Conservation (phyloP, 192 early-diverging fungal species). For the Rhizophagus sp. region DNA sequence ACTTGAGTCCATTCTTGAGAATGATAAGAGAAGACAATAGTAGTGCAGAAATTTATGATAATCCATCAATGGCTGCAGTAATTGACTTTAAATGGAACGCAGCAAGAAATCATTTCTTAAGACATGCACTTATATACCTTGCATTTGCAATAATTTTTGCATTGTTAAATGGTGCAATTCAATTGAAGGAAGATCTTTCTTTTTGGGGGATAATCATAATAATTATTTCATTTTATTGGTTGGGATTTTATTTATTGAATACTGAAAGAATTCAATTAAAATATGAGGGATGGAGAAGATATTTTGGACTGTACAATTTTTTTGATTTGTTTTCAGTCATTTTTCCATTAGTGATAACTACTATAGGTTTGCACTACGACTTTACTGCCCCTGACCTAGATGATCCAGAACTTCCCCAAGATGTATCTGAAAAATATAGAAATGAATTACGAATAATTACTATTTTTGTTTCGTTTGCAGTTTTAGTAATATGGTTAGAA, state of each 20-base stretch:
- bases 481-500: constrained; percentile 6
- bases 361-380: too few relatives aligned
- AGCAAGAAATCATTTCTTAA: neutral
- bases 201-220: too few relatives aligned
- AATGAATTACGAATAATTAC: too few relatives aligned
- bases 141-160: neutral
- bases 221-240: neutral
- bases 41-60: neutral
- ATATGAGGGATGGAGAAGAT: neutral
- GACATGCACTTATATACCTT: neutral
- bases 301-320: constrained; percentile 1
- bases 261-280: constrained; percentile 1
- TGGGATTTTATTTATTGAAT: neutral
- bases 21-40: neutral
- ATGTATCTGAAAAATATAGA: too few relatives aligned
- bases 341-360: neutral
- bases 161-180: neutral
- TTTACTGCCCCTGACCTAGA: too few relatives aligned
- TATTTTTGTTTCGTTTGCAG: neutral
- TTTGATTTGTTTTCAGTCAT: neutral
- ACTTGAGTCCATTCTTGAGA: neutral
- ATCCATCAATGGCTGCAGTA: neutral
- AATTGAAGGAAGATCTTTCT: too few relatives aligned
- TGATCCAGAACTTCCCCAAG: too few relatives aligned
- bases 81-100: neutral